Conservation (phyloP, 2,329 filamentous ascomycete genomes). For the Ophiostoma ips region DNA sequence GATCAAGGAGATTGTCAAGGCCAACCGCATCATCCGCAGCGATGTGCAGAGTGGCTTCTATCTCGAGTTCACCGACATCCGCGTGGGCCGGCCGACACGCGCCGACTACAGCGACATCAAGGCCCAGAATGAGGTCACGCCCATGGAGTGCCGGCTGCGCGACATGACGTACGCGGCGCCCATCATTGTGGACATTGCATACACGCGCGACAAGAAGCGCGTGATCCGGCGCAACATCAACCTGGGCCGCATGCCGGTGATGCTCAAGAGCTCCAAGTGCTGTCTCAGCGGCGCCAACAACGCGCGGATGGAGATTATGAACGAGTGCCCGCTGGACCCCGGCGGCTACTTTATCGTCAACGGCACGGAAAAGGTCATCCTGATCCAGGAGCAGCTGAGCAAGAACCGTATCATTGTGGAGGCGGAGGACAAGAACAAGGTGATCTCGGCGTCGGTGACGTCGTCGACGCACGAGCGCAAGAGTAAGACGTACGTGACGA, state of each 20-base stretch:
- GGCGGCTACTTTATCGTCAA: constrained; percentile 97
- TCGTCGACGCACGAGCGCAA: constrained; percentile 96
- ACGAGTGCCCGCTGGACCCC: constrained; percentile 90
- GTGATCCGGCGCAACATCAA: constrained; percentile 63
- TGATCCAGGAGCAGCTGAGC: constrained; percentile 96
- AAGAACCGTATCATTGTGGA: constrained; percentile 99
- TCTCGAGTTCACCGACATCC: constrained; percentile 85
- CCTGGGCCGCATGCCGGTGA: constrained; percentile 86
- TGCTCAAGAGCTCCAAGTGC: constrained; percentile 93
- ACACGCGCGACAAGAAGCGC: constrained; percentile 65
- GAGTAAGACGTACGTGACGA: constrained; percentile 88
- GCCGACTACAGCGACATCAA: constrained; percentile 60
- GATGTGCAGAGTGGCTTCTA: constrained; percentile 89
- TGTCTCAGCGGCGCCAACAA: constrained; percentile 73
- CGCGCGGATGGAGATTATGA: constrained; percentile 76
- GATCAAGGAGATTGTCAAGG: constrained; percentile 89
- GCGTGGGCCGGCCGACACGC: constrained; percentile 68
- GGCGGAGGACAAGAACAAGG: constrained; percentile 76
- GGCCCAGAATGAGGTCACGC: constrained; percentile 63
- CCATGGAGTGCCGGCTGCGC: constrained; percentile 89
- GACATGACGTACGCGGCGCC: constrained; percentile 98
- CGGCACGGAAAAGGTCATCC: constrained; percentile 94
- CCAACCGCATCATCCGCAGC: constrained; percentile 77
- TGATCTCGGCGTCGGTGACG: constrained; percentile 90
- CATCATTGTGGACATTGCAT: constrained; percentile 84